Evolutionary conservation across 208 protist genomes (phyloP).

Genomic region (Endotrypanum monterogeii): DNA sequence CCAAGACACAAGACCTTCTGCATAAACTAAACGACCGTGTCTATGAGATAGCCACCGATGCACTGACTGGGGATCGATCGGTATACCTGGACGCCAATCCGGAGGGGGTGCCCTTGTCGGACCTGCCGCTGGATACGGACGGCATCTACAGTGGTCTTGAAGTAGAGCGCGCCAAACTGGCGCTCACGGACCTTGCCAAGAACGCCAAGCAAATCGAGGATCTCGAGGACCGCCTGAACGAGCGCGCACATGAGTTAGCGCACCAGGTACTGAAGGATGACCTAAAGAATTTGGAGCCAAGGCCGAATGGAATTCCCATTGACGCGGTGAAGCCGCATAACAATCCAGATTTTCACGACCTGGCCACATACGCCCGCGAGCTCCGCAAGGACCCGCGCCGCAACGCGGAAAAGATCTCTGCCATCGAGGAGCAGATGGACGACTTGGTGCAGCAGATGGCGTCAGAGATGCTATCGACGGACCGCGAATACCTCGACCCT

Average conservation of each 20-base stretch:
- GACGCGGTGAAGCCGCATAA: conserved; percentile 55
- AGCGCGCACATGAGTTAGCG: conserved; percentile 57
- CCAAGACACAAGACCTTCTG: conserved; percentile 45
- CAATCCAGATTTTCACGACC: conserved; percentile 57
- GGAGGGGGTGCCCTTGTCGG: conserved; percentile 53
- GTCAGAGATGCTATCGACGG: conserved; percentile 39
- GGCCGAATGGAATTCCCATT: conserved; percentile 54
- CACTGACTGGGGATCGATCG: conserved; percentile 47
- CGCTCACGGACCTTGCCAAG: conserved; percentile 48
- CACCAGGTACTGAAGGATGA: conserved; percentile 62
- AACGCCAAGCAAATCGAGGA: conserved; percentile 66
- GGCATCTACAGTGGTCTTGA: conserved; percentile 63
- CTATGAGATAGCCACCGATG: conserved; percentile 49
- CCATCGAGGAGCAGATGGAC: conserved; percentile 61
- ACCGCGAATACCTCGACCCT: conserved; percentile 64
- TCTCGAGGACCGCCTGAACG: conserved; percentile 61
- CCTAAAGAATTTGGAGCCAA: conserved; percentile 44
- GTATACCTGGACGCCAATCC: conserved; percentile 55
- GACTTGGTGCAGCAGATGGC: conserved; percentile 53
- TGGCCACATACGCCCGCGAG: conserved; percentile 51
- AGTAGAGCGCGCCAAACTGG: conserved; percentile 65
- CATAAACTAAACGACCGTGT: conserved; percentile 56
- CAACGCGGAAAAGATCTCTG: conserved; percentile 40
- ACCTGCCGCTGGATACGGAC: conserved; percentile 69
- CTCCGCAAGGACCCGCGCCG: conserved; percentile 61